Conservation (phyloP, 2,329 filamentous ascomycete species). For the Pyricularia sp. region DNA sequence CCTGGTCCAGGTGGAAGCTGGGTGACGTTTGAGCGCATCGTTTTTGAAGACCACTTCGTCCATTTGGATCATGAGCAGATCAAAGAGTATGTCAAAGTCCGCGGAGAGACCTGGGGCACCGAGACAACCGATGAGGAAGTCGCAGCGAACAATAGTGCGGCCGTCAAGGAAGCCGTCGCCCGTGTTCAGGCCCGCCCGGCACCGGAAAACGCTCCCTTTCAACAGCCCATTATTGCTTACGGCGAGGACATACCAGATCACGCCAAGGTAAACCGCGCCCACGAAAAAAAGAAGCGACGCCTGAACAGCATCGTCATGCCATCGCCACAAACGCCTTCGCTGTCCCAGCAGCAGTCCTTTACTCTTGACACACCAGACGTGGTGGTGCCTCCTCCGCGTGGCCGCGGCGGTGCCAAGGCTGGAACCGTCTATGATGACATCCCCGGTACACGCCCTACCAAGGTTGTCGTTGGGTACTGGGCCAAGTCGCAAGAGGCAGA, state of each 20-base stretch:
- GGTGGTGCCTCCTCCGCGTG: not conserved
- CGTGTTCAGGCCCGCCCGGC: slow-evolving; percentile 29
- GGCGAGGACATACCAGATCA: slow-evolving; percentile 35
- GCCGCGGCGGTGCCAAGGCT: not conserved
- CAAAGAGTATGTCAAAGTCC: slow-evolving; percentile 49
- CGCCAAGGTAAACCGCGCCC: slow-evolving; percentile 12
- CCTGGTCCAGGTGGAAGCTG: slow-evolving; percentile 49
- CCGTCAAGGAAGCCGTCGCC: slow-evolving; percentile 33
- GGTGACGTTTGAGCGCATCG: slow-evolving; percentile 49
- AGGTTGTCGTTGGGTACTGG: slow-evolving; percentile 49
- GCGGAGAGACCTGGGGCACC: slow-evolving; percentile 20
- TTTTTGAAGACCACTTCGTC: slow-evolving; percentile 44
- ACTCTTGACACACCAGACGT: not conserved
- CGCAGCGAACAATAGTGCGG: slow-evolving; percentile 24
- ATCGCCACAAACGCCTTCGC: not conserved
- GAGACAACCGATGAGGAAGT: slow-evolving; percentile 26
- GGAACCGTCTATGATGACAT: slow-evolving; percentile 25
- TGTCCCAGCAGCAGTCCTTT: not conserved
- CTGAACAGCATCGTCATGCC: slow-evolving; percentile 9
- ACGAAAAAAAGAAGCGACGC: slow-evolving; percentile 35
- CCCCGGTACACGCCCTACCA: slow-evolving; percentile 39
- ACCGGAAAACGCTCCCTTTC: slow-evolving; percentile 23
- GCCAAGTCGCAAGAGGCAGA: slow-evolving; percentile 34
- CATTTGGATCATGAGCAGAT: slow-evolving; percentile 42
- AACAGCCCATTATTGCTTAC: slow-evolving; percentile 34